Evolutionary conservation across 768 basidiomycete genomes (phyloP).

Genomic region (Strobilomyces confusus): DNA sequence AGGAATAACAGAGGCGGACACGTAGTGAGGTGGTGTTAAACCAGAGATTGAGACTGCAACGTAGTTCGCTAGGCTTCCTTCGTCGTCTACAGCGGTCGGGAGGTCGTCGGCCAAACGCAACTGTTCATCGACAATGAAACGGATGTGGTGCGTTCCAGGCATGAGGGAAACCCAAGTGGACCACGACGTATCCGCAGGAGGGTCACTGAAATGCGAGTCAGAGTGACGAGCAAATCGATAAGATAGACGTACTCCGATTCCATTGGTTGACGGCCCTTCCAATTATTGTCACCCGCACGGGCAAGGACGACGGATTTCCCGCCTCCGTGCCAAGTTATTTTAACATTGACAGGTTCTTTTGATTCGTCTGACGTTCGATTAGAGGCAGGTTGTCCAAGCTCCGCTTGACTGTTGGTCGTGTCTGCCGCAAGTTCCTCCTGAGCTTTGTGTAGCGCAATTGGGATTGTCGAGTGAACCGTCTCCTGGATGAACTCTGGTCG

Average conservation of each 20-base stretch:
- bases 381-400: constrained; percentile 19
- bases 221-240: constrained; percentile 5
- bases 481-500: constrained; percentile 47
- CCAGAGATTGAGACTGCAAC: constrained; percentile 49
- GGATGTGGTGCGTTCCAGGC: constrained; percentile 90
- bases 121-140: constrained; percentile 90
- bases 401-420: constrained; percentile 8
- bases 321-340: constrained; percentile 63
- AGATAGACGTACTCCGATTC: constrained; percentile 50
- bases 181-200: constrained; percentile 35
- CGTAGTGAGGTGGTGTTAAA: constrained; percentile 30
- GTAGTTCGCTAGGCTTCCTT: constrained; percentile 93
- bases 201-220: constrained; percentile 24
- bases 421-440: constrained; percentile 25
- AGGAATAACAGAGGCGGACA: constrained; percentile 33
- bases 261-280: constrained; percentile 69
- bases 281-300: constrained; percentile 70
- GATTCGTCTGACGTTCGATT: constrained; percentile 24
- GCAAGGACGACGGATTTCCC: constrained; percentile 64
- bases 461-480: constrained; percentile 60
- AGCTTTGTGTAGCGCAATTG: constrained; percentile 44
- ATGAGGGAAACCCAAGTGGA: constrained; percentile 50
- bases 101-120: constrained; percentile 76
- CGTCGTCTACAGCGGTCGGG: constrained; percentile 90
- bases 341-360: constrained; percentile 38